Evolutionary conservation across 2,329 filamentous ascomycete species (phyloP).

Genomic region (Ambrosiella cleistominuta): DNA sequence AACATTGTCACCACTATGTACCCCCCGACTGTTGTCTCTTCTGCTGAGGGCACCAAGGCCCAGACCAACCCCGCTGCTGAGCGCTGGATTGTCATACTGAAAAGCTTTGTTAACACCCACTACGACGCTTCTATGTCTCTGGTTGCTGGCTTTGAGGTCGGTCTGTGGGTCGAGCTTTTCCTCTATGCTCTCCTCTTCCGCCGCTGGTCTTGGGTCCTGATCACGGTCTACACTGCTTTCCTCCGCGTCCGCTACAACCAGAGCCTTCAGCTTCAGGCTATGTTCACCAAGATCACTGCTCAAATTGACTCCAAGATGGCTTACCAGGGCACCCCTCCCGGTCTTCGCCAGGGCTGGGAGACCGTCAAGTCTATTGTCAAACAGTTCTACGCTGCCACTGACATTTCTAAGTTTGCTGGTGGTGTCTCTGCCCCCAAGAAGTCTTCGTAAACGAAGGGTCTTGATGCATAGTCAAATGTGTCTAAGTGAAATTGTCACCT

Average conservation of each 20-base stretch:
- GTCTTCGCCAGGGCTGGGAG: conserved; percentile 63
- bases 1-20: conserved; percentile 79
- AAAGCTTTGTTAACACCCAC: conserved; percentile 91
- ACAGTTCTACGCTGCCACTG: conserved; percentile 60
- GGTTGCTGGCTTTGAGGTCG: conserved; percentile 74
- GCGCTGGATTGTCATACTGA: conserved; percentile 51
- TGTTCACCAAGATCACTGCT: conserved; percentile 54
- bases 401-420: conserved; percentile 9
- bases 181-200: conserved; percentile 72
- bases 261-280: conserved; percentile 80
- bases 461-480: too few relatives aligned
- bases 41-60: conserved; percentile 35
- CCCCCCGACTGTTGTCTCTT: conserved; percentile 41
- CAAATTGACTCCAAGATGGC: conserved; percentile 67
- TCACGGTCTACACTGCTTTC: conserved; percentile 77
- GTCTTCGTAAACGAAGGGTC: conserved; percentile 21
- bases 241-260: conserved; percentile 78
- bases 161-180: conserved; percentile 68
- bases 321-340: conserved; percentile 72
- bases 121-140: conserved; percentile 93
- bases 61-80: conserved; percentile 21
- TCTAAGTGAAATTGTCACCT: too few relatives aligned
- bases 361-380: conserved; percentile 53
- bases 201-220: conserved; percentile 76
- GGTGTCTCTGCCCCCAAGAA: conserved; percentile 32